Conservation (phyloP, 192 early-diverging fungal species). For the Rhizophagus sp. region DNA sequence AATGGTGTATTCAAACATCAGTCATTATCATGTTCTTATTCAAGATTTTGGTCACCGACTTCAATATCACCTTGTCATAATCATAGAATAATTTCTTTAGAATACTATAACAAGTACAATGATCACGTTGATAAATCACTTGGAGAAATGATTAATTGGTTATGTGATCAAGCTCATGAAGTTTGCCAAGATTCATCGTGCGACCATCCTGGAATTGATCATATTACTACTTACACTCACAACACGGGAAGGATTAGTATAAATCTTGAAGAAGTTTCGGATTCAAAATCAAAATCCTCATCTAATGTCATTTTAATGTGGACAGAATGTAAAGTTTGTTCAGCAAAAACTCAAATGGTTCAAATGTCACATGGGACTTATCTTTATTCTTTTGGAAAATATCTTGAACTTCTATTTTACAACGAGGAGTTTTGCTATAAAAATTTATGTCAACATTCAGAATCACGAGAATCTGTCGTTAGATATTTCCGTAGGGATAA, state of each 20-base stretch:
- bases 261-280: constrained; percentile 36
- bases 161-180: constrained; percentile 45
- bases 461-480: constrained; percentile 52
- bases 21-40: constrained; percentile 50
- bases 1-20: constrained; percentile 53
- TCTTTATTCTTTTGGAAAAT: constrained; percentile 93
- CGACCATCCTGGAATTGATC: constrained; percentile 47
- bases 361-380: constrained; percentile 73
- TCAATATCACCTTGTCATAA: constrained; percentile 46
- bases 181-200: constrained; percentile 48
- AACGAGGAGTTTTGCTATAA: constrained; percentile 51
- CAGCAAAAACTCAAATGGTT: constrained; percentile 56
- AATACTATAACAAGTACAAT: constrained; percentile 52
- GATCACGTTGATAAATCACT: constrained; percentile 44
- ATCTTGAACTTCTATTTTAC: constrained; percentile 85
- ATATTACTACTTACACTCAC: constrained; percentile 59
- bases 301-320: constrained; percentile 74
- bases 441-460: constrained; percentile 55
- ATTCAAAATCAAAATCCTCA: constrained; percentile 25
- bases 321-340: constrained; percentile 77
- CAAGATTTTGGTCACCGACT: constrained; percentile 44
- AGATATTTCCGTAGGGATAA: constrained; percentile 75
- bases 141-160: constrained; percentile 49
- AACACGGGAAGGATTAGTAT: constrained; percentile 52
- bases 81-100: constrained; percentile 47